Base-by-base conservation (phyloP, 78 protist genomes). In the Dictyostelium capitatum region DNA sequence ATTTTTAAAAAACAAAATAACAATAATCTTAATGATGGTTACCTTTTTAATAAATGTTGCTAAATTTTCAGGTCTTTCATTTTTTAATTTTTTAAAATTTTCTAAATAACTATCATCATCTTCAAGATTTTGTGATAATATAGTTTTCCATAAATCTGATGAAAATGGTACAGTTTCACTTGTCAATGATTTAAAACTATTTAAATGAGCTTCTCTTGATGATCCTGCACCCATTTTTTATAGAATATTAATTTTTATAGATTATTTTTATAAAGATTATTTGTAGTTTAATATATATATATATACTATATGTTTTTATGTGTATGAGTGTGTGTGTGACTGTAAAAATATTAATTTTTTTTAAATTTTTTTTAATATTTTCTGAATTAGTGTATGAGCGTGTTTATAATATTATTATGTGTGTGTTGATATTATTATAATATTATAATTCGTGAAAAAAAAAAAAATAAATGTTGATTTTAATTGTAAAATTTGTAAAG, bases 51-150 rank as follows among this genome's bases (percentile, higher is more conserved):
- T 59, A 59, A 80, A 80, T 10, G 19, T 43, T 59, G 72, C 51
- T 59, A 80, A 62, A 25, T 80, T 80, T 4, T 80, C 85, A 8
- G 85, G 85, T 80, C 74, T 56, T 59, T 56, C 51, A 43, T 56
- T 14, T 23, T 43, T 37, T 23, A 80, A 32, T 59, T 37, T 56
- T 37, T 43, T 59, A 8, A 59, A 19, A 80, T 17, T 59, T 32
- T 28, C 51, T 8, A 43, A 14, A 10, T 54, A 32, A 11, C 19
- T 41, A 23, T 64, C 72, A 14, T 64, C 73, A 20, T 80, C 77
- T 37, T 80, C 75, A n/a, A 41, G 20, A 20, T 10, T 10, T 59
- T 59, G 75, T 6, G 85, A 56, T 43, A 80, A 65, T 37, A 80
- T 37, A 6, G 20, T 56, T 11, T 56, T 43, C 72, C 85, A 80